Base-by-base conservation (phyloP, 2,329 filamentous ascomycete species). In the Pochonia chlamydosporia region DNA sequence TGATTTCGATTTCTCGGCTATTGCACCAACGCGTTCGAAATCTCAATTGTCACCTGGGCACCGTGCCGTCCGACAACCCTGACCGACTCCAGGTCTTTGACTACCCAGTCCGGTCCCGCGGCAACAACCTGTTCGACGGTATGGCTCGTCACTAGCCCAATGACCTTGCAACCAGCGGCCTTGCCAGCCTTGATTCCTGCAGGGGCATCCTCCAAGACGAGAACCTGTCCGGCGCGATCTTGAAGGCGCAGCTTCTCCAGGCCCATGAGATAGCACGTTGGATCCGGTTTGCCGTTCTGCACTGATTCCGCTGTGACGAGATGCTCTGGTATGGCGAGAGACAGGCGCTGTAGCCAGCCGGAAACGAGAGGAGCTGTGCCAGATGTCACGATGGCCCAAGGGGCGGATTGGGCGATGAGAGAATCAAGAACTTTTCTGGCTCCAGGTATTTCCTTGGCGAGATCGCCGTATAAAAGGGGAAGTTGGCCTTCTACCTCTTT, bases 191-290 rank as follows among this genome's bases (percentile, higher is more conserved):
- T 75, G 60, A 96, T 88, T 5, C 91, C 91, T 7, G 89, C 88
- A 5, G 91, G 90, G 47, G 88, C 88, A 69, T 96, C 91, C 69
- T 96, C 91, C 31, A 96, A 70, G 42, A 96, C 91, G 47, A 96
- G 72, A 37, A 92, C 68, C 26, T 70, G 67, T 46, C 67, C 75
- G 24, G 69, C 66, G 13, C 62, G 61, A 28, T 70, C 72, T 18
- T 73, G 62, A 18, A 82, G 64, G 1, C 73, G 74, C 14, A 91
- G 74, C 52, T 76, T 76, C 55, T 78, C 71, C 40, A 81, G 78
- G 14, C 86, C 87, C 44, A 90, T 73, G 43, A 74, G 65, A 65
- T 91, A 92, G 69, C 87, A 89, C 13, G 76, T 68, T 23, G 87
- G 87, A 64, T 91, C 83, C 0, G 87, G 87, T 71, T 92, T 92